Evolutionary conservation across 2,329 filamentous ascomycete species (phyloP).

Genomic region (Xylariaceae sp.): DNA sequence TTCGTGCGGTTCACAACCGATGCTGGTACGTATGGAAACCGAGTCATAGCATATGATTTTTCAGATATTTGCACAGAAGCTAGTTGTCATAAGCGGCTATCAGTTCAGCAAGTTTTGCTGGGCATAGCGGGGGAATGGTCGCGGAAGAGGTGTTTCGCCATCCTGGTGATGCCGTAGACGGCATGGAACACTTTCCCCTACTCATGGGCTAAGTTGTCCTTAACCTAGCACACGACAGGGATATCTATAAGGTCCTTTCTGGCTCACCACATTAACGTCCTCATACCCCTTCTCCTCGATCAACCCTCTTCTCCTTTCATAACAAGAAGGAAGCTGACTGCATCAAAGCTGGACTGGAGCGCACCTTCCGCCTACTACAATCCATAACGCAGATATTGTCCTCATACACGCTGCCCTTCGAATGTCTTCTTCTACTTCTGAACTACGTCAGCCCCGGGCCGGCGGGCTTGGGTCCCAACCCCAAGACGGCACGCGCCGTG

Average conservation of each 20-base stretch:
- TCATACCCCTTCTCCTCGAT: no score
- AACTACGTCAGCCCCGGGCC: slow-evolving; percentile 25
- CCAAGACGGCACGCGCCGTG: slow-evolving; percentile 41
- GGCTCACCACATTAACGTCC: neutral
- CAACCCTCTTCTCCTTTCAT: neutral
- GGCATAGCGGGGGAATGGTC: no score
- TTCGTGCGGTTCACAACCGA: slow-evolving; percentile 55
- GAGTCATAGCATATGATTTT: no score
- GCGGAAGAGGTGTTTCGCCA: no score
- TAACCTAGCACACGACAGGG: no score
- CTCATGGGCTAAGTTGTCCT: no score
- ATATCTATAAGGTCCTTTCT: neutral
- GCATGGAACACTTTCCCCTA: no score
- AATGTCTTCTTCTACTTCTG: slow-evolving; percentile 40
- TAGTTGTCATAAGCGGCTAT: no score
- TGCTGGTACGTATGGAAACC: slow-evolving; percentile 44
- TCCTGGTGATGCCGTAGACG: no score
- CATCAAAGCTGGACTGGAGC: slow-evolving; percentile 62
- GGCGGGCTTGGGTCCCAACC: neutral
- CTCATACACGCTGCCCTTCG: slow-evolving; percentile 50
- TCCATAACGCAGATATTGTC: slow-evolving; percentile 55
- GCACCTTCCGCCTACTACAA: slow-evolving; percentile 64
- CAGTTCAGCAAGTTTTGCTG: no score
- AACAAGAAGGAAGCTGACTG: neutral
- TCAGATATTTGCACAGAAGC: no score